phyloP scores from a whole-genome alignment of 768 basidiomycete species.

The Collybia sp. region DNA sequence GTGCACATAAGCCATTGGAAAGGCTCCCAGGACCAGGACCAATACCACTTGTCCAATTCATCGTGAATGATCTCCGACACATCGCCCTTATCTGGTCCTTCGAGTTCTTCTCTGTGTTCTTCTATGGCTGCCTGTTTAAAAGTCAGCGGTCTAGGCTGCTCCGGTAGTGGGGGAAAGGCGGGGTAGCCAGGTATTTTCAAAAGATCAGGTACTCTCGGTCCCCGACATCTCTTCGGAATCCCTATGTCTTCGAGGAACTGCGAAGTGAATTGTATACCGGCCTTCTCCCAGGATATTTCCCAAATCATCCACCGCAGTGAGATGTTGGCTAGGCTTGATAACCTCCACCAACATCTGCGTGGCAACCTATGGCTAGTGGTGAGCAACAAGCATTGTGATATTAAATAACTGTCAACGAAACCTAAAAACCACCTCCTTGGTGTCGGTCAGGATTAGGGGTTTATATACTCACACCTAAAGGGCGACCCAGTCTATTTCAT shows the following conservation, averaged over 20 bases:
- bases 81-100: too few relatives aligned
- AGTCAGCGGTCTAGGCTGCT: too few relatives aligned
- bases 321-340: background rate
- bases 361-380: background rate
- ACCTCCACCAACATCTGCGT: background rate
- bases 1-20: too few relatives aligned
- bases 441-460: background rate
- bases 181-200: too few relatives aligned
- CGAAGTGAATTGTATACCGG: background rate
- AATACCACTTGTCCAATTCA: too few relatives aligned
- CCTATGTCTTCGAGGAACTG: background rate
- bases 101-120: too few relatives aligned
- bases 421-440: background rate
- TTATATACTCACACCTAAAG: background rate
- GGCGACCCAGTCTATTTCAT: too few relatives aligned
- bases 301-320: background rate
- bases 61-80: too few relatives aligned
- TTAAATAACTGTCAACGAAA: background rate
- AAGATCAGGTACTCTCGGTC: too few relatives aligned
- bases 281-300: background rate
- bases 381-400: background rate
- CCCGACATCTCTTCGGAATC: slow-evolving; percentile 13
- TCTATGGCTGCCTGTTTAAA: too few relatives aligned
- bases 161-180: too few relatives aligned
- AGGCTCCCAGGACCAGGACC: too few relatives aligned